Conservation (phyloP, 345 rosid species). For the Ceriops tagal region DNA sequence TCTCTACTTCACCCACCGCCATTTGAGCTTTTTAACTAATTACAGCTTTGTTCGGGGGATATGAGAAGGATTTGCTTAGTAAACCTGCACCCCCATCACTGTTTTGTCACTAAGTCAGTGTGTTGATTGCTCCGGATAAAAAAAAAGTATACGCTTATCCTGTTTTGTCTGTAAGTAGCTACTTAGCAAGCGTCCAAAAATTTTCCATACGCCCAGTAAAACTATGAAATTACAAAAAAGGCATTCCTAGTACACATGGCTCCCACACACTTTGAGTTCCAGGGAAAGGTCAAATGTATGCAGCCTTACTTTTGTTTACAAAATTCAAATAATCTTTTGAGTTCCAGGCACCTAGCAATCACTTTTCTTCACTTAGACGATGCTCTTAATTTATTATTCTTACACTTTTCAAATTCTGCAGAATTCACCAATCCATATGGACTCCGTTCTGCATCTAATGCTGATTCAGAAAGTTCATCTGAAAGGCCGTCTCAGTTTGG, state of each 20-base stretch:
- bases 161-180: background rate
- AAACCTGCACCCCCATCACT: background rate
- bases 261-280: too few relatives aligned
- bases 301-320: background rate
- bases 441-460: constrained; percentile 50
- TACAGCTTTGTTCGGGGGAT: background rate
- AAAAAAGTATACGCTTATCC: background rate
- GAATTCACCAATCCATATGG: constrained; percentile 91
- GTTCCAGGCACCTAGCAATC: background rate
- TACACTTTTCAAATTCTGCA: constrained; percentile 29
- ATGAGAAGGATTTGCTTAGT: background rate
- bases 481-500: constrained; percentile 75
- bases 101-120: background rate
- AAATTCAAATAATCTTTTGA: background rate
- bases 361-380: background rate
- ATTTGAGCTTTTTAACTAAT: background rate
- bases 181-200: background rate
- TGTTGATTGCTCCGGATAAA: background rate
- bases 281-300: too few relatives aligned
- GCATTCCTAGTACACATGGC: too few relatives aligned
- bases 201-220: too few relatives aligned
- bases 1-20: too few relatives aligned
- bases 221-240: background rate
- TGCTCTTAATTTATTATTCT: background rate
- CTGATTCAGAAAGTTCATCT: constrained; percentile 60